Percentiles rank a stretch among this genome's conserved stretches.
These are phyloP conservation scores for Nyctanthes arbortristis DNA, from an alignment of 257 asterid species.

Conservation along the genomic window DNA sequence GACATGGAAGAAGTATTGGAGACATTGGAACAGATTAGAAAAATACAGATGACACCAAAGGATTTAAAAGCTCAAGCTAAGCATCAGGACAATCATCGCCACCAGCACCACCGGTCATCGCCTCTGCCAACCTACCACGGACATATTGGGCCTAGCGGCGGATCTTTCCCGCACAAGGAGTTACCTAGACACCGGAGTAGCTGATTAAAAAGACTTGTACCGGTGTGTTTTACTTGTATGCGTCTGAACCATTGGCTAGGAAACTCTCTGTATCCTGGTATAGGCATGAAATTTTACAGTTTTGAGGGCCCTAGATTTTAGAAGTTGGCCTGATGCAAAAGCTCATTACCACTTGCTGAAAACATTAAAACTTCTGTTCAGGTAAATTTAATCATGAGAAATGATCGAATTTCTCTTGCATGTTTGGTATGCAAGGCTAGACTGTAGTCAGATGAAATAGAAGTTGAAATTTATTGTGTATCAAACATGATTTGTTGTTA, in stretches of 20 bases:
- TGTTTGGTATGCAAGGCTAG: no score
- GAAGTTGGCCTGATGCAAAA: slow-evolving; percentile 16
- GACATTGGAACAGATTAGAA: slow-evolving; percentile 35
- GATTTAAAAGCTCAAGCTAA: slow-evolving; percentile 21
- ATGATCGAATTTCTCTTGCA: no score
- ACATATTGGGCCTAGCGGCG: slow-evolving; percentile 26
- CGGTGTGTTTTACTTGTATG: slow-evolving; percentile 77
- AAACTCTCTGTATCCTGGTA: not conserved
- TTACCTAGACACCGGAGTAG: slow-evolving; percentile 21
- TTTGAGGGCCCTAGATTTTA: slow-evolving; percentile 11
- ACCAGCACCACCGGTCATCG: slow-evolving; percentile 24
- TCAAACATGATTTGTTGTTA: no score
- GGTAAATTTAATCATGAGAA: not conserved
- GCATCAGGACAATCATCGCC: slow-evolving; percentile 4
- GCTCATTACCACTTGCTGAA: not conserved
- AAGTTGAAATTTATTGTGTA: no score
- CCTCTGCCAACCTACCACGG: slow-evolving; percentile 32
- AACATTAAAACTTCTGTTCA: not conserved
- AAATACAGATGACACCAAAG: slow-evolving; percentile 32
- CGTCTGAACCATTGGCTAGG: not conserved
- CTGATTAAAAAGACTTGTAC: slow-evolving; percentile 22
- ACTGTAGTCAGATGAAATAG: no score
- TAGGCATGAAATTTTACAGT: not conserved
- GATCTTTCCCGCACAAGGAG: slow-evolving; percentile 1
- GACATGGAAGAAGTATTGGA: slow-evolving; percentile 53